Percentiles rank a stretch among this genome's conserved stretches.
phyloP scores from a whole-genome alignment of 441 rosid genomes.

The Erodium chrysanthum region DNA sequence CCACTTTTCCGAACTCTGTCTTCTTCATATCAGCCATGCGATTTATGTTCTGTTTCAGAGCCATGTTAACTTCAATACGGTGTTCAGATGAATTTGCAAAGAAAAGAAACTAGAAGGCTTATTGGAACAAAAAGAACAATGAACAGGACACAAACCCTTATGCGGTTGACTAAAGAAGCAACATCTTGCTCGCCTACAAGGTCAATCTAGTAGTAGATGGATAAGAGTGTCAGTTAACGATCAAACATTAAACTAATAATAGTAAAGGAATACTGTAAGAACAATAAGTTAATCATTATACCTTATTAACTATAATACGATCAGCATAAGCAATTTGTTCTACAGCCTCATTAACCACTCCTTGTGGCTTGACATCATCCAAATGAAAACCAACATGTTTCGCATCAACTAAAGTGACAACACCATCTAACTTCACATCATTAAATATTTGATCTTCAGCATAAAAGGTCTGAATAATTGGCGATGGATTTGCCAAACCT shows the following conservation, averaged over 20 bases:
- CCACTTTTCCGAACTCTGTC: conserved; percentile 76
- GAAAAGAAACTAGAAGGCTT: background rate
- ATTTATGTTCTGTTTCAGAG: conserved; percentile 52
- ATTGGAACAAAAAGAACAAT: background rate
- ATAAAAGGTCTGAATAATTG: conserved; percentile 91
- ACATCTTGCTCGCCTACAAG: conserved; percentile 69
- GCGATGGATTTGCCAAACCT: conserved; percentile 95
- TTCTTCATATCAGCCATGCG: conserved; percentile 64
- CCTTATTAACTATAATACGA: conserved; percentile 79
- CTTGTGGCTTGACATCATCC: conserved; percentile 78
- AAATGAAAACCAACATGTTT: conserved; percentile 76
- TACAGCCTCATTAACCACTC: conserved; percentile 87
- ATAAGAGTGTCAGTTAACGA: conserved; percentile 17
- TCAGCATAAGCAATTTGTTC: conserved; percentile 98
- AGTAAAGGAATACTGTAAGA: background rate
- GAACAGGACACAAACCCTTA: conserved; percentile 39
- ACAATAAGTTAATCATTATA: conserved; percentile 13
- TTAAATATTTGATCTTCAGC: conserved; percentile 70
- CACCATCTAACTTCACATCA: conserved; percentile 93
- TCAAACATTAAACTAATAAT: background rate
- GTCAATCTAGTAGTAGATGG: conserved; percentile 50
- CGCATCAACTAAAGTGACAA: conserved; percentile 91
- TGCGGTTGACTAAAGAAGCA: conserved; percentile 51
- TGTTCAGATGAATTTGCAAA: conserved; percentile 11
- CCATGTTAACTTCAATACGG: conserved; percentile 14